Conservation (phyloP, 345 rosid genomes). For the Balakata baccata region DNA sequence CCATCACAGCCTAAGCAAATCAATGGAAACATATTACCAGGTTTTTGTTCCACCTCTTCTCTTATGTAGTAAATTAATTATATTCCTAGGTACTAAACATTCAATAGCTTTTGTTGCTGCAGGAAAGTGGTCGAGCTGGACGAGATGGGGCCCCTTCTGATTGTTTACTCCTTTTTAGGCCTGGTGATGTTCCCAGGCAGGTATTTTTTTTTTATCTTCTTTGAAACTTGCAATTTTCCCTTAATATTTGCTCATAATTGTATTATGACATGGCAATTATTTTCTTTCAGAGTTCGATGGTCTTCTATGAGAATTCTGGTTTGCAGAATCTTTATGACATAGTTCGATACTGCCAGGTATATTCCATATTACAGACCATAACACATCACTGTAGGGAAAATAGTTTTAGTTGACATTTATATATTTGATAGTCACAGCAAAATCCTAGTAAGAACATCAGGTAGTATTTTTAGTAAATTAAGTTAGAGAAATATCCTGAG, state of each 20-base stretch:
- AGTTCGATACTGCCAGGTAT: conserved; percentile 90
- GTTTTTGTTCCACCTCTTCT: conserved; percentile 33
- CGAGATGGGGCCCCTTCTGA: conserved; percentile 96
- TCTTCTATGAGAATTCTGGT: conserved; percentile 91
- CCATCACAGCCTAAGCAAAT: conserved; percentile 98
- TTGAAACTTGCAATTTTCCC: neutral
- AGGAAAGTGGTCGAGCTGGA: conserved; percentile 99
- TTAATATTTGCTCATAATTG: neutral
- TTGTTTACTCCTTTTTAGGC: conserved; percentile 76
- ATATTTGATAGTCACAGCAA: neutral
- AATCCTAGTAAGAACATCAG: neutral
- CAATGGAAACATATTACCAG: conserved; percentile 99
- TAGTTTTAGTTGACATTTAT: neutral
- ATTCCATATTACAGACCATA: neutral
- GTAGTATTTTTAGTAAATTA: neutral
- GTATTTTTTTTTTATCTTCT: conserved; percentile 23
- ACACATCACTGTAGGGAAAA: neutral
- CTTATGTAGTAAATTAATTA: neutral
- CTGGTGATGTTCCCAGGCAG: conserved; percentile 94
- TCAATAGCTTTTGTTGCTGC: conserved; percentile 29
- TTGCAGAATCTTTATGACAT: conserved; percentile 89
- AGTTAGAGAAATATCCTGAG: neutral
- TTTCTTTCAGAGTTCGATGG: conserved; percentile 85
- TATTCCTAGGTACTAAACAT: conserved; percentile 3
- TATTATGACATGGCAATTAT: conserved; percentile 9